These are phyloP conservation scores for Camelina neglecta DNA, from an alignment of 345 rosid species.

Conservation along the genomic window DNA sequence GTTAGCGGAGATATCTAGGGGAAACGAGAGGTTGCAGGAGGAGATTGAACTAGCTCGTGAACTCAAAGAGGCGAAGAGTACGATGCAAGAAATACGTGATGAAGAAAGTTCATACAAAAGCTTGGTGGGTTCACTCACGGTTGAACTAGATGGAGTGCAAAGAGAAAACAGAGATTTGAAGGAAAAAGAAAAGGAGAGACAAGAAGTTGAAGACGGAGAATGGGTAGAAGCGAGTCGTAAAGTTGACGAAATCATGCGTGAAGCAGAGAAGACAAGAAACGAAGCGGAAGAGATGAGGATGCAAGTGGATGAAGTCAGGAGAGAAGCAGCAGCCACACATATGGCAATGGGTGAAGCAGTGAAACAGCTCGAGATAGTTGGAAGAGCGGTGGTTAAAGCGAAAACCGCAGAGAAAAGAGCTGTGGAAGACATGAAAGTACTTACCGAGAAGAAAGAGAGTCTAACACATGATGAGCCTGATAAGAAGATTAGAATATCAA, in stretches of 20 bases:
- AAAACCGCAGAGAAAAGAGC: conserved; percentile 61
- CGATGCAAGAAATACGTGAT: conserved; percentile 52
- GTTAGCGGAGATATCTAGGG: conserved; percentile 52
- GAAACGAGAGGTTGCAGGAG: conserved; percentile 58
- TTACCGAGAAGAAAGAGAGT: conserved; percentile 45
- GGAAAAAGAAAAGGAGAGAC: conserved; percentile 46
- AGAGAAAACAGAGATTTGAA: conserved; percentile 48
- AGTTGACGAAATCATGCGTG: conserved; percentile 49
- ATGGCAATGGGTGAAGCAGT: conserved; percentile 47
- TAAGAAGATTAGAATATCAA: conserved; percentile 57
- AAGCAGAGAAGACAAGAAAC: conserved; percentile 55
- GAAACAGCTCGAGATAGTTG: conserved; percentile 52
- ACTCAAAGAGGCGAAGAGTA: conserved; percentile 63
- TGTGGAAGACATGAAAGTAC: conserved; percentile 53
- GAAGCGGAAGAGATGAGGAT: conserved; percentile 61
- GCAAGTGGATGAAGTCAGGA: conserved; percentile 45
- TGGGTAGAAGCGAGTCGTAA: conserved; percentile 38
- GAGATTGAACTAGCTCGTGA: conserved; percentile 71
- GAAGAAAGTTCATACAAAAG: conserved; percentile 64
- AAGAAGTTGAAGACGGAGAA: conserved; percentile 29
- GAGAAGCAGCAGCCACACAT: conserved; percentile 51
- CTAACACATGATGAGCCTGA: conserved; percentile 39
- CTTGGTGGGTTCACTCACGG: conserved; percentile 48
- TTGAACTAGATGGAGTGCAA: conserved; percentile 61
- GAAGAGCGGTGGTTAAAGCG: conserved; percentile 57